These are phyloP conservation scores for Geotrichum cucujoidarum DNA, from an alignment of 1,139 yeast species.

Conservation along the genomic window DNA sequence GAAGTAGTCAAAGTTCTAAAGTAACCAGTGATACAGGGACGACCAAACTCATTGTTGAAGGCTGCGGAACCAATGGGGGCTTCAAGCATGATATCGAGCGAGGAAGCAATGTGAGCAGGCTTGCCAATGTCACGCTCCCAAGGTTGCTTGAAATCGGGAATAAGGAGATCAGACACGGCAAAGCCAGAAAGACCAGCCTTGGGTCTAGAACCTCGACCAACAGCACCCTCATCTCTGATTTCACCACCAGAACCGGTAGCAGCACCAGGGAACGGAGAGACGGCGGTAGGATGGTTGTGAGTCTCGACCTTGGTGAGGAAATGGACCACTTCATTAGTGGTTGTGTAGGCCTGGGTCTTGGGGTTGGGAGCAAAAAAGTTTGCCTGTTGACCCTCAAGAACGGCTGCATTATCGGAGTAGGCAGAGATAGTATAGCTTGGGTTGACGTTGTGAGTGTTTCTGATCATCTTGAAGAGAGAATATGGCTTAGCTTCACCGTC, in stretches of 20 bases:
- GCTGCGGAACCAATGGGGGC: constrained; percentile 99
- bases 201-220: constrained; percentile 95
- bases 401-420: constrained; percentile 98
- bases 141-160: constrained; percentile 83
- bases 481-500: constrained; percentile 72
- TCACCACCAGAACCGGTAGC: constrained; percentile 99
- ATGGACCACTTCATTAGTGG: constrained; percentile 73
- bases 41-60: constrained; percentile 96
- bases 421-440: constrained; percentile 89
- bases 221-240: constrained; percentile 99
- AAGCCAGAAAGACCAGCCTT: constrained; percentile 96
- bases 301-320: constrained; percentile 95
- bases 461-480: constrained; percentile 88
- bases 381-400: constrained; percentile 68
- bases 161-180: constrained; percentile 83
- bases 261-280: constrained; percentile 98
- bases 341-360: constrained; percentile 63
- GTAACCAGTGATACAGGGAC: constrained; percentile 96
- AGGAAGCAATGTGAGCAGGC: constrained; percentile 88
- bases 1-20: constrained; percentile 90
- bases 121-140: constrained; percentile 91
- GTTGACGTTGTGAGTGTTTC: constrained; percentile 79
- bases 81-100: constrained; percentile 91
- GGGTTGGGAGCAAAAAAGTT: constrained; percentile 79
- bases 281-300: constrained; percentile 98